Percentiles rank a stretch among this genome's conserved stretches.
These are phyloP conservation scores for Phytophthora idaei DNA, from an alignment of 352 stramenopile genomes.

Conservation along the genomic window DNA sequence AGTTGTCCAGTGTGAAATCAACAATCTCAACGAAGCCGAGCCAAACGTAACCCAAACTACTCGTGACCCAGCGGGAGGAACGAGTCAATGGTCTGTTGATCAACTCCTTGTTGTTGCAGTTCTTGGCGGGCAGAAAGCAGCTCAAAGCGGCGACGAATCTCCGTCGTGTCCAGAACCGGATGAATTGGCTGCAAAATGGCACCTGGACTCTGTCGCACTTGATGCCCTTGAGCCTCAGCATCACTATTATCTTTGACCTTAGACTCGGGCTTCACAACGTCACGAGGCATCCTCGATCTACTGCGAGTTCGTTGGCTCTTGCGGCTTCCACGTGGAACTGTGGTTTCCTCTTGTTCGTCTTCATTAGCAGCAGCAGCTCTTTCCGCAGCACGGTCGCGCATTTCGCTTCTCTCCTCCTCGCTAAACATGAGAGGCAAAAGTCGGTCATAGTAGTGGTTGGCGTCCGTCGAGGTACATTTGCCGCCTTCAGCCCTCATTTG, in stretches of 20 bases:
- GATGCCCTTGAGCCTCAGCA: background rate
- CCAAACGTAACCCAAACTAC: slow-evolving; percentile 9
- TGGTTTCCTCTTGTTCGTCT: background rate
- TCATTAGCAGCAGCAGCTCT: background rate
- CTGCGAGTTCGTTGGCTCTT: slow-evolving; percentile 4
- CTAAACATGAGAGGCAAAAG: slow-evolving; percentile 16
- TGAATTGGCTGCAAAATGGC: slow-evolving; percentile 2
- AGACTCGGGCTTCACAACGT: background rate
- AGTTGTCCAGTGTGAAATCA: slow-evolving; percentile 19
- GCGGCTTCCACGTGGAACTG: background rate
- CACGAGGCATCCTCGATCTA: background rate
- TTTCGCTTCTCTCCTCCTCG: slow-evolving; percentile 16
- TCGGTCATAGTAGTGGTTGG: slow-evolving; percentile 25
- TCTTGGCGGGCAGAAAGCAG: slow-evolving; percentile 11
- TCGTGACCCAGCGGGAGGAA: slow-evolving; percentile 13
- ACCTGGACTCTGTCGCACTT: background rate
- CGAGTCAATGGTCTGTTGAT: slow-evolving; percentile 16
- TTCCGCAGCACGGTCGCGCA: slow-evolving; percentile 10
- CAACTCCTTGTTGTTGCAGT: slow-evolving; percentile 7
- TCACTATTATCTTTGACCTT: background rate
- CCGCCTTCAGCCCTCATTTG: slow-evolving; percentile 17
- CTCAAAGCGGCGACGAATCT: slow-evolving; percentile 26
- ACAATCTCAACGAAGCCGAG: slow-evolving; percentile 25
- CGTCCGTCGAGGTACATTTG: slow-evolving; percentile 4
- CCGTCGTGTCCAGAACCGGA: slow-evolving; percentile 12